Evolutionary conservation across 768 basidiomycete species (phyloP).

Genomic region (Agaricus subrufescens): DNA sequence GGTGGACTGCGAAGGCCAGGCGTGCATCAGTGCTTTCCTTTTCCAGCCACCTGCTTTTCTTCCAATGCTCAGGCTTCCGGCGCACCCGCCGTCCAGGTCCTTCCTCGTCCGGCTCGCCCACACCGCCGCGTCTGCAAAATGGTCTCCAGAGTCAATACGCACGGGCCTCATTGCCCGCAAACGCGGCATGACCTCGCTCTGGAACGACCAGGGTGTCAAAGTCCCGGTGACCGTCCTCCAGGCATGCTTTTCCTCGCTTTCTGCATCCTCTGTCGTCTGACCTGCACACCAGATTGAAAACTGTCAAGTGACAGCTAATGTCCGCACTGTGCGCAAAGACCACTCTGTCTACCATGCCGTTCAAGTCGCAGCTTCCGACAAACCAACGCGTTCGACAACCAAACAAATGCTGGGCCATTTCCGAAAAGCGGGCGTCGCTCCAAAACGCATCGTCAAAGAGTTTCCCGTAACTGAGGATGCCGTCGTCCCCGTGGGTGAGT

Average conservation of each 20-base stretch:
- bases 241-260: conserved; percentile 39
- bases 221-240: conserved; percentile 94
- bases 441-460: conserved; percentile 84
- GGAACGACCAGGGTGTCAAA: conserved; percentile 85
- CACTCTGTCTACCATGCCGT: conserved; percentile 84
- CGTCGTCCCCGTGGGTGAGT: conserved; percentile 81
- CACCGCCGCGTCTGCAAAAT: conserved; percentile 47
- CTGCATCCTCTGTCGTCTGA: conserved; percentile 2
- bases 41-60: conserved; percentile 6
- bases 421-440: conserved; percentile 69
- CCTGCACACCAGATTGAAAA: conserved; percentile 60
- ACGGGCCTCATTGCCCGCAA: conserved; percentile 94
- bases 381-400: conserved; percentile 65
- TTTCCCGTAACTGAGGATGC: conserved; percentile 89
- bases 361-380: conserved; percentile 84
- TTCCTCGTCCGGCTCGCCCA: conserved; percentile 36
- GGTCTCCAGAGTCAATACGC: conserved; percentile 81
- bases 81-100: conserved; percentile 28
- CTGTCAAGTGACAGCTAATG: conserved; percentile 84
- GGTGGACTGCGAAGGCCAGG: conserved; percentile 51
- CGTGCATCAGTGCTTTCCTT: conserved; percentile 47
- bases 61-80: conserved; percentile 50
- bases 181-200: conserved; percentile 92
- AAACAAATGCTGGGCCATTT: conserved; percentile 89
- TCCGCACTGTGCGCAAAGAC: conserved; percentile 58